Percentiles rank a stretch among this genome's conserved stretches.
Conservation (phyloP, 305 asterid genomes). For the Fraxinus paxiana region DNA sequence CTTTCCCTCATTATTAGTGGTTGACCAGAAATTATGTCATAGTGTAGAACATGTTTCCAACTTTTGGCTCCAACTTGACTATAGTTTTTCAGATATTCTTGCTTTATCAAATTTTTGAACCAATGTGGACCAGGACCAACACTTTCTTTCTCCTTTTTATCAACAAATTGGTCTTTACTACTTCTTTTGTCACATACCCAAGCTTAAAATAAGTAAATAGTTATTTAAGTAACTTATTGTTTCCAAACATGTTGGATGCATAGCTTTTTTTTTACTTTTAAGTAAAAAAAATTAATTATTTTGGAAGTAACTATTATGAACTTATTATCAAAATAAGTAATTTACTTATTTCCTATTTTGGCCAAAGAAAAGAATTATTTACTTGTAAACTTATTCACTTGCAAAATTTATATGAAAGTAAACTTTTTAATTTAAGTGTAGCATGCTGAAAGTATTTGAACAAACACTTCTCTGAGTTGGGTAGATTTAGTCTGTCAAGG, state of each 20-base stretch:
- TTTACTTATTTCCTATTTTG: background rate
- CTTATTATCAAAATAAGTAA: background rate
- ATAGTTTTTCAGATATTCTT: background rate
- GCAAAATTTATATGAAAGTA: background rate
- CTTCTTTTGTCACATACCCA: background rate
- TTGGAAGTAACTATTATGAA: background rate
- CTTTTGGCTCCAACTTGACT: background rate
- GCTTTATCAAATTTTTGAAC: background rate
- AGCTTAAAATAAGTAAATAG: background rate
- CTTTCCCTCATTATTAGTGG: background rate
- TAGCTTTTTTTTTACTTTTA: background rate
- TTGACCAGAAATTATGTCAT: background rate
- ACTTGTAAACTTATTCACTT: background rate
- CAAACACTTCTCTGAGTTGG: background rate
- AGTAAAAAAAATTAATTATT: background rate
- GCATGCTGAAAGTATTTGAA: background rate
- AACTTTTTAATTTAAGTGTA: background rate
- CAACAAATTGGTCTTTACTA: too few relatives aligned
- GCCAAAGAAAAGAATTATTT: background rate
- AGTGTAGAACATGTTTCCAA: background rate
- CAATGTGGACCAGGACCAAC: background rate
- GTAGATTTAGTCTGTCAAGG: conserved; percentile 16
- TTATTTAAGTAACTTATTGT: background rate
- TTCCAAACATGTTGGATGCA: background rate
- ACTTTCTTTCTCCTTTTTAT: background rate